Base-by-base conservation (phyloP, 208 protist species). In the Leishmania amazonensis region DNA sequence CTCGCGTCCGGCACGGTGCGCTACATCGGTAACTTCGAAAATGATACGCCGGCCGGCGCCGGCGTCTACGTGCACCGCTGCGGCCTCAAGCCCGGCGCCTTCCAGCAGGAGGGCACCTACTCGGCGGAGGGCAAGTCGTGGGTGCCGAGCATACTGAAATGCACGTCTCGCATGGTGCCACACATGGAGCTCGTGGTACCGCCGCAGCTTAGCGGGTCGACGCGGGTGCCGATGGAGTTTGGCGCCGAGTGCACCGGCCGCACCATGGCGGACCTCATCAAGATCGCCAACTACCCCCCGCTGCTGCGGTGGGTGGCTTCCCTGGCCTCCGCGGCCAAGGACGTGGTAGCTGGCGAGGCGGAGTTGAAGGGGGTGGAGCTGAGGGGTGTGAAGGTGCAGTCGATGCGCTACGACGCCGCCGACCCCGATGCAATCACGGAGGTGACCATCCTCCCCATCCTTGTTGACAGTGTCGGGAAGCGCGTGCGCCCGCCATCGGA, bases 1-100 rank as follows among this genome's bases (percentile, higher is more conserved):
- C 90, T 98, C 11, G 91, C 93, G 3, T 93, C 87, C 6, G 93
- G 93, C 40, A 91, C 83, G 57, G 88, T 91, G 58, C 88, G 90
- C 28, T 98, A 97, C 84, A 83, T 94, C 70, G 95, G 95, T 75
- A 96, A 92, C 83, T 98, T 98, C 85, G 82, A 85, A 53, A 86
- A 91, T 17, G 90, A 93, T 80, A 84, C 85, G 35, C 95, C 95
- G 49, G 85, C 90, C 72, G 93, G 93, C 53, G 87, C 93, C 28
- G 95, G 95, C 47, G 87, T 96, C n/a, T 98, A 94, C 80, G 81
- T 95, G 49, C 94, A 97, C 84, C 91, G 91, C 76, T 90, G 90
- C 81, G 92, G 91, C 21, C 70, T 81, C n/a, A 86, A 87, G 75
- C 84, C 80, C 3, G 89, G 91, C 47, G 85, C 91, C n/a, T 98